Base-by-base conservation (phyloP, 2,329 filamentous ascomycete genomes). In the Phoma sp. region DNA sequence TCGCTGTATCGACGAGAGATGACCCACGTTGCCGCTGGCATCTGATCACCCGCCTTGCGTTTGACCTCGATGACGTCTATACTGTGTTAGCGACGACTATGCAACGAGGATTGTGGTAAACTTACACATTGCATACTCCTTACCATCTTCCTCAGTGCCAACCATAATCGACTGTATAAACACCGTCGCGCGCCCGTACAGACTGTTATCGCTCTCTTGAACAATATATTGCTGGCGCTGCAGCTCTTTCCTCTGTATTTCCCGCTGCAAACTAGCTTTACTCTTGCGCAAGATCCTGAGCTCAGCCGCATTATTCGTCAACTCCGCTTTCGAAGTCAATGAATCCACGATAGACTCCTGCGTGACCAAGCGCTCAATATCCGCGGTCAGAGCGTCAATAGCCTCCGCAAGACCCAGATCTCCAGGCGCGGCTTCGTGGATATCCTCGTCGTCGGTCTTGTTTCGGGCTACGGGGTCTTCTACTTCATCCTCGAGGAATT, bases 221-320 rank as follows among this genome's bases (percentile, higher is more conserved):
- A 98, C 87, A 38, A 96, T 91, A 66, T 99, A 99, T 72, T 99
- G 96, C 74, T 96, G 95, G 46, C 93, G 85, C 73, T 99, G 95
- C 68, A 99, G 84, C 75, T 98, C 93, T 72, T 98, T 99, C 28
- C 93, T 87, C 51, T 92, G 86, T 48, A 98, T 92, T 74, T 99
- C 95, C 61, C 95, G 84, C 68, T 96, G 90, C 52, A 99, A 79
- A 74, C 95, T 99, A 26, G 92, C 88, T 74, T 95, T 96, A 1
- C 92, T 97, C 74, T 99, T 99, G 48, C 89, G 87, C 43, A 99
- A 76, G 57, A 99, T 98, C 28, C 95, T 85, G 46, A 99, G 75
- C 74, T 99, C 95, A 1, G 93, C 92, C 12, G 89, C 92, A 70
- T 99, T 99, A 73, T 99, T 99, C 1, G 95, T 99, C 46, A 99